Evolutionary conservation across 1,284 basidiomycete species (phyloP).

Genomic region (Hypsizygus ulmarius): DNA sequence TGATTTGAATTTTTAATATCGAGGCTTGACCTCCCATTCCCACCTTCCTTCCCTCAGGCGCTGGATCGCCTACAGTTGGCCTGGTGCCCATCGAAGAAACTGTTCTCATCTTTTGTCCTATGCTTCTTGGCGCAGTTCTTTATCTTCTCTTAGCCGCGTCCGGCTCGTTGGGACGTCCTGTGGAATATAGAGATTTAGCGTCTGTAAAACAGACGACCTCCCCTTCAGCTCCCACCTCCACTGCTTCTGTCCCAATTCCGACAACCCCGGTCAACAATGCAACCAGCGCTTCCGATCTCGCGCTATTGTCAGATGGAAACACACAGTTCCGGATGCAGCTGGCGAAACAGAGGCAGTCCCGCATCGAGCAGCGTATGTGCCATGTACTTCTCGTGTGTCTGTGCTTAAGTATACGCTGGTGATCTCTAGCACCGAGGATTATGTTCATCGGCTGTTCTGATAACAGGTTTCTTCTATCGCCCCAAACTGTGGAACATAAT

Average conservation of each 20-base stretch:
- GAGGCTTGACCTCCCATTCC: constrained; percentile 3
- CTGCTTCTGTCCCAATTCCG: neutral
- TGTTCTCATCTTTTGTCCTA: neutral
- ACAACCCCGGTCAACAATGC: neutral
- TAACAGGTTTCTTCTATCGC: constrained; percentile 25
- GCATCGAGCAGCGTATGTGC: constrained; percentile 23
- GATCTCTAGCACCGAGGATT: constrained; percentile 28
- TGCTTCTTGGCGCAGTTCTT: constrained; percentile 8
- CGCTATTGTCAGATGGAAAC: constrained; percentile 29
- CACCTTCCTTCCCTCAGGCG: constrained; percentile 19
- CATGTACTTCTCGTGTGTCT: neutral
- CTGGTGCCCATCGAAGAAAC: constrained; percentile 22
- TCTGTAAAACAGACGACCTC: neutral
- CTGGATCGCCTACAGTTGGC: constrained; percentile 30
- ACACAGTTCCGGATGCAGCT: constrained; percentile 25
- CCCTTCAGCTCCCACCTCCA: constrained; percentile 1
- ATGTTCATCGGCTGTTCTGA: constrained; percentile 36
- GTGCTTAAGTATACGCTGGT: neutral
- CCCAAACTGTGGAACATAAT: neutral
- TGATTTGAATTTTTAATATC: neutral
- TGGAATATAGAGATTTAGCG: constrained; percentile 8
- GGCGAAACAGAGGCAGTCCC: constrained; percentile 12
- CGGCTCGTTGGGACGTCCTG: constrained; percentile 14
- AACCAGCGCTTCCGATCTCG: constrained; percentile 15
- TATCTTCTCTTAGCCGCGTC: constrained; percentile 14